A percentile compares a stretch with the other conserved stretches of the same genome.
These are phyloP conservation scores for Peterozyma toletana DNA, from an alignment of 805 yeast genomes.

Conservation along the genomic window DNA sequence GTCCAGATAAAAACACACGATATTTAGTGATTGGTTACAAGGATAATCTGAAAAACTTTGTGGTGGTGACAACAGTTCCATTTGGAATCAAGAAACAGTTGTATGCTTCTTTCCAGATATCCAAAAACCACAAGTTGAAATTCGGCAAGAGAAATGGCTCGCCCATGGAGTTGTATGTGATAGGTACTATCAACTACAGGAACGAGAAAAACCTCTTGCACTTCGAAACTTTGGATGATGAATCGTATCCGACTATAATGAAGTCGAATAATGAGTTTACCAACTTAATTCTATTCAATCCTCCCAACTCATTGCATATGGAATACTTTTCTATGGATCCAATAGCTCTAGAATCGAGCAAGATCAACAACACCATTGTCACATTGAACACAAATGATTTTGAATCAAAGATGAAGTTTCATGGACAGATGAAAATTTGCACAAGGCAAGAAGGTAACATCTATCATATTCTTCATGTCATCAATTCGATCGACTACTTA, in stretches of 20 bases:
- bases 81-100: conserved; percentile 10
- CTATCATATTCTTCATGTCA: conserved; percentile 6
- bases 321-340: conserved; percentile 78
- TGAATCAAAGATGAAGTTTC: conserved; percentile 19
- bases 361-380: conserved; percentile 15
- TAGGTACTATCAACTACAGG: conserved; percentile 20
- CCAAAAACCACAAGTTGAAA: background rate
- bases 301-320: conserved; percentile 64
- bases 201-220: conserved; percentile 3
- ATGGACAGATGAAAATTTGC: conserved; percentile 12
- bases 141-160: background rate
- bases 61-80: conserved; percentile 18
- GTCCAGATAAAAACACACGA: background rate
- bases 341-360: conserved; percentile 51
- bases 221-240: conserved; percentile 8
- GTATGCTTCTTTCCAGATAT: background rate
- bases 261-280: conserved; percentile 1
- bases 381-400: conserved; percentile 13
- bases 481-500: conserved; percentile 6
- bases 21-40: conserved; percentile 19
- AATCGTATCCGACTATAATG: conserved; percentile 14
- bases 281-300: conserved; percentile 31
- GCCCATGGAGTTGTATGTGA: conserved; percentile 15
- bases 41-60: conserved; percentile 13
- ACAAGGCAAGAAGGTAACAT: conserved; percentile 1